Evolutionary conservation across 2,329 filamentous ascomycete species (phyloP), one percentile per base, ranked within the genome.

Genomic region (Corynespora cassiicola): DNA sequence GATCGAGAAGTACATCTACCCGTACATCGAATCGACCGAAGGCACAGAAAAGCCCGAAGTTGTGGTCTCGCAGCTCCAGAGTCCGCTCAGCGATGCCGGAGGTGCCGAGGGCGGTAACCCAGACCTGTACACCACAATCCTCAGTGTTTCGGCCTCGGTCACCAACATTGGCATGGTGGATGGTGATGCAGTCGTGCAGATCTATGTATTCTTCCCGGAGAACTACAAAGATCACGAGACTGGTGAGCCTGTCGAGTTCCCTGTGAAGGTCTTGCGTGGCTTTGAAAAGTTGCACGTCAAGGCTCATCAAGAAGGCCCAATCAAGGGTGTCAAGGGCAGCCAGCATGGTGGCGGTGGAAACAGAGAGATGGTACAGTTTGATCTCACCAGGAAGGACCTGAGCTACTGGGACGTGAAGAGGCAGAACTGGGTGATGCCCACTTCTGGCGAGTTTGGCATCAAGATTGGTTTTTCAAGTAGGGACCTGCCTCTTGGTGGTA

Each of bases 1-100:
- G 31, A 69, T 90, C 0, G 73, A 78, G 36, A 87, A 86, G 55
- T 89, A 86, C 64, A 78, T 90, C 37, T 90, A 90, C 60, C 86
- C 87, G 0, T 90, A 88, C 63, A 74, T 89, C 16, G 64, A 75
- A 6, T 74, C 69, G 0, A 58, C 74, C 7, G 72, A 78, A 10
- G 76, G 78, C 16, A 71, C 77, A 14, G 64, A 70, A n/a, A 45
- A 64, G 64, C 7, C 72, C 56, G 7, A 56, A 50, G 48, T 69
- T 63, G 16, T 85, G 79, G 54, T 84, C 77, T 2, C 71, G 71
- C 2, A 82, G 76, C 18, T 88, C 81, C 67, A 69, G 76, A 52
- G 65, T 64, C 12, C 58, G 2, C 58, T 56, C 6, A 88, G 84
- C n/a, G 73, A 72, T 0, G 86, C 86, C 0, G 86, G 87, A 22